Percentiles rank a stretch among this genome's conserved stretches.
Evolutionary conservation across 2,329 filamentous ascomycete genomes (phyloP).

Genomic region (Fusarium sterilihyphosum): DNA sequence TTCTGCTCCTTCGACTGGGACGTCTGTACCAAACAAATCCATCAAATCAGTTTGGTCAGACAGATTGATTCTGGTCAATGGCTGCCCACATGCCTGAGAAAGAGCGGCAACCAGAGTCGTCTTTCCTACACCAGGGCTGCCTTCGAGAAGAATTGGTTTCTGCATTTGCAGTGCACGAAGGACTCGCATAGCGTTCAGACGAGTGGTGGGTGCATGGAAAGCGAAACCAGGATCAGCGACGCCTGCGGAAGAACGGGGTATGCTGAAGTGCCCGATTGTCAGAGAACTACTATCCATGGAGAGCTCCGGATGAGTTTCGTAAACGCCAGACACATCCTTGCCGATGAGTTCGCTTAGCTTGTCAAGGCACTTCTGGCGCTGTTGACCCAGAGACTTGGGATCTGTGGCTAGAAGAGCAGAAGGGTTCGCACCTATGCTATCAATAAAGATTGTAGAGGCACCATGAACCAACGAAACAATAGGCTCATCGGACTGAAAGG

Average conservation of each 20-base stretch:
- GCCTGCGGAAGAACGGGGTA: slow-evolving; percentile 61
- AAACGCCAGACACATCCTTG: slow-evolving; percentile 70
- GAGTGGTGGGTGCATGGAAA: slow-evolving; percentile 89
- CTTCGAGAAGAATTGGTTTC: slow-evolving; percentile 94
- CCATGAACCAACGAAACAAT: slow-evolving; percentile 75
- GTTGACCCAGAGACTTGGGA: slow-evolving; percentile 72
- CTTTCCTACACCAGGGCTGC: slow-evolving; percentile 97
- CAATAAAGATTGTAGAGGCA: slow-evolving; percentile 94
- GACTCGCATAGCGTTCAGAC: slow-evolving; percentile 89
- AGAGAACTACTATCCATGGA: slow-evolving; percentile 61
- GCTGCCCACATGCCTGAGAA: slow-evolving; percentile 80
- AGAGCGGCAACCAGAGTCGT: slow-evolving; percentile 91
- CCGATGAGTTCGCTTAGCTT: slow-evolving; percentile 75
- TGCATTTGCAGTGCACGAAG: slow-evolving; percentile 86
- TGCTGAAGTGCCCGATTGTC: slow-evolving; percentile 78
- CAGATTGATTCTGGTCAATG: slow-evolving; percentile 92
- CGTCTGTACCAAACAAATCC: slow-evolving; percentile 96
- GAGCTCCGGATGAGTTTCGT: slow-evolving; percentile 71
- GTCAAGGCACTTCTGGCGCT: slow-evolving; percentile 77
- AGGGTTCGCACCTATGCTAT: slow-evolving; percentile 94
- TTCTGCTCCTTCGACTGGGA: slow-evolving; percentile 91
- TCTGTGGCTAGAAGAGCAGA: slow-evolving; percentile 84
- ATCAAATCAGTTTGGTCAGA: slow-evolving; percentile 98
- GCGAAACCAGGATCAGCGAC: slow-evolving; percentile 57
- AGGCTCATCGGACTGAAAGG: slow-evolving; percentile 59